Base-by-base conservation (phyloP, 768 basidiomycete genomes). In the Leccinum incarnatum region DNA sequence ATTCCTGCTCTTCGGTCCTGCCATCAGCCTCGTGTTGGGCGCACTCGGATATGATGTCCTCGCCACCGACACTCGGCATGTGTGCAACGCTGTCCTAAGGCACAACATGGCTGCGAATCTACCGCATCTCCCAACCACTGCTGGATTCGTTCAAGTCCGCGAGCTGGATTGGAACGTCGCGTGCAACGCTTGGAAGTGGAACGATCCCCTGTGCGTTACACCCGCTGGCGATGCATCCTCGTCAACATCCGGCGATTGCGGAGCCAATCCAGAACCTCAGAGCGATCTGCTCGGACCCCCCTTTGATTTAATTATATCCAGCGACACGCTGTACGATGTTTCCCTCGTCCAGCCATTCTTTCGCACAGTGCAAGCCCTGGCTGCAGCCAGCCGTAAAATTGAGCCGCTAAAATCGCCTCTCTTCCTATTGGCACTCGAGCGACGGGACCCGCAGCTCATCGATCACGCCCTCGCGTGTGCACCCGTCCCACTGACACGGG, bases 251-350 rank as follows among this genome's bases (percentile, higher is more conserved):
- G 61, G 66, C 34, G 37, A 49, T n/a, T 3, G 51, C 46, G 57
- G 60, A 64, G n/a, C 60, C 66, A 23, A 55, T 32, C 53, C 59
- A 64, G 60, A 56, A 30, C 11, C 15, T 14, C 37, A 10, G 9
- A 4, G 30, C 17, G 51, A 62, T 37, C 46, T 65, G 46, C 76
- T 84, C 14, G 63, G 64, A 17, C 82, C 86, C 8, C 86, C 85
- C 1, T 89, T 88, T 75, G 86, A 92, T 72, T 78, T 93, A 64
- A 86, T 97, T 62, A 71, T 89, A 54, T 84, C 91, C 11, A 87
- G 93, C 54, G 94, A 96, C 72, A 95, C 94, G 0, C 75, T 95
- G 40, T 95, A 94, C 71, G 69, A 77, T 27, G 66, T 77, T 2
- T 74, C 80, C 4, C 85, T 95, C 49, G 72, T 87, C 34, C 67